Conservation (phyloP, 1,284 basidiomycete genomes). For the Ceratobasidium sp. region DNA sequence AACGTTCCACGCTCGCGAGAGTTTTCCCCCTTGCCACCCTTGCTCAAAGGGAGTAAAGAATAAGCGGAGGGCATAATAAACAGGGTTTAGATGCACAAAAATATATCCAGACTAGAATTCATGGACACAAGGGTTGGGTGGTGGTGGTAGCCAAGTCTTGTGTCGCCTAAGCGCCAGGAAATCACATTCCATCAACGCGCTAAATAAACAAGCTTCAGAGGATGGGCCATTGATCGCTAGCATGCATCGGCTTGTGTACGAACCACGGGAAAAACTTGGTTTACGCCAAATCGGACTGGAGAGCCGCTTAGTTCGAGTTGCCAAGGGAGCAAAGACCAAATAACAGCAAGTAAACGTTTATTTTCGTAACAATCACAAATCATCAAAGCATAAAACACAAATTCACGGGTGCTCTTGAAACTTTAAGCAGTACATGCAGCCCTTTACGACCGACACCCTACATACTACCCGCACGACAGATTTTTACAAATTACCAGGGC, state of each 20-base stretch:
- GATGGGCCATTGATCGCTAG: no score
- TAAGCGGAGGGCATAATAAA: background rate
- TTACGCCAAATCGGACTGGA: no score
- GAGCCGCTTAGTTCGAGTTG: no score
- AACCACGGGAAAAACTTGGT: no score
- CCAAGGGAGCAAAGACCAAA: background rate
- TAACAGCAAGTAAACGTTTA: background rate
- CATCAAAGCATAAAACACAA: background rate
- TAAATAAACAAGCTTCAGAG: background rate
- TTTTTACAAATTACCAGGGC: background rate
- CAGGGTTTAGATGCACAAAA: background rate
- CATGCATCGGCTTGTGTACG: no score
- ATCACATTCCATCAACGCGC: background rate
- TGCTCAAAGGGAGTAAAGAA: background rate
- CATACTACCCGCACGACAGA: background rate
- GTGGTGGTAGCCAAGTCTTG: background rate
- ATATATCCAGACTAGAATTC: background rate
- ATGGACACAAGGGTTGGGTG: background rate
- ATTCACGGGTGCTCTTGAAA: background rate
- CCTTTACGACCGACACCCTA: background rate
- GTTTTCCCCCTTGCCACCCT: background rate
- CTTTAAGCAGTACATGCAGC: background rate
- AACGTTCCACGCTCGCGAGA: background rate
- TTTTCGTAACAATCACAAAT: background rate
- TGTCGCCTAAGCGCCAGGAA: background rate